Conservation (phyloP, 495 filamentous ascomycete genomes). For the Penicillium diatomitis region DNA sequence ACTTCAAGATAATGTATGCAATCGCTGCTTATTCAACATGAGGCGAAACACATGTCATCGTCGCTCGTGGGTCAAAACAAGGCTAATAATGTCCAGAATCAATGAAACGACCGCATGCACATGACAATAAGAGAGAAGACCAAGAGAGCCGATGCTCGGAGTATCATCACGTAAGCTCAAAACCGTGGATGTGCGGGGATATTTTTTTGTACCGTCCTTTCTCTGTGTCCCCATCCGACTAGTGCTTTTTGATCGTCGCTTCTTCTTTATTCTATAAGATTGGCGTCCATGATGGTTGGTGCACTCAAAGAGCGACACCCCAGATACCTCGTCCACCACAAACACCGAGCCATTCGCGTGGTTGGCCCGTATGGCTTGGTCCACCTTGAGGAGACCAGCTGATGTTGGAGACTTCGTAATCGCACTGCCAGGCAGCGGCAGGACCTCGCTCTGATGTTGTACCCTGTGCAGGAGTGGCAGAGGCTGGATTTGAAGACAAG, state of each 20-base stretch:
- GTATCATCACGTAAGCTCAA: background rate
- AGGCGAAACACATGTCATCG: too few relatives aligned
- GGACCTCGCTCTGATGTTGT: constrained; percentile 50
- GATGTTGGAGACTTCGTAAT: constrained; percentile 91
- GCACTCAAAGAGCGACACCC: constrained; percentile 60
- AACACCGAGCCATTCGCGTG: constrained; percentile 89
- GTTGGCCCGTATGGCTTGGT: constrained; percentile 50
- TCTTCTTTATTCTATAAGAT: too few relatives aligned
- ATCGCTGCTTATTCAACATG: too few relatives aligned
- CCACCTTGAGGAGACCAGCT: constrained; percentile 84
- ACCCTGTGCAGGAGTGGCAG: constrained; percentile 21
- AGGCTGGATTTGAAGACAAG: constrained; percentile 19
- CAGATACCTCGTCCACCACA: constrained; percentile 85
- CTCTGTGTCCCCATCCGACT: background rate
- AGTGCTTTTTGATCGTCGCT: too few relatives aligned
- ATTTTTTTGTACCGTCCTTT: background rate
- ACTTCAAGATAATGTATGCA: too few relatives aligned
- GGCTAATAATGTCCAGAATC: too few relatives aligned
- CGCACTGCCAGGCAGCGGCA: constrained; percentile 82
- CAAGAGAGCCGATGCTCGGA: background rate
- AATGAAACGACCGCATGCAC: too few relatives aligned
- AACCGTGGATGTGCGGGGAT: background rate
- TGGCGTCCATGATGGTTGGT: too few relatives aligned
- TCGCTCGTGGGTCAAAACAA: too few relatives aligned
- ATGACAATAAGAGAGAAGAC: background rate